phyloP scores from a whole-genome alignment of 306 rosid species.

The Lathyrus aphaca region DNA sequence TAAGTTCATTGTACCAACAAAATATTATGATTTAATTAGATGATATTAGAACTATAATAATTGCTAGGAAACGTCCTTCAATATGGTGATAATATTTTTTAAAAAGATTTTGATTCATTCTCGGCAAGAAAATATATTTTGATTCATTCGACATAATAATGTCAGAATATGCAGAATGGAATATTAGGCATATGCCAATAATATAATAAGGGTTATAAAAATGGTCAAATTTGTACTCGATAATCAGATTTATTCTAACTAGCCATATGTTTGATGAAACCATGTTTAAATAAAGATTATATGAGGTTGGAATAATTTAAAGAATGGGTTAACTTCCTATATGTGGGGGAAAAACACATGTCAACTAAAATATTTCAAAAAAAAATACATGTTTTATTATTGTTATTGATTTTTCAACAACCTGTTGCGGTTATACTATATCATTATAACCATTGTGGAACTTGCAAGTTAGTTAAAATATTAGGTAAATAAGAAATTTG shows the following conservation, averaged over 20 bases:
- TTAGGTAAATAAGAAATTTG: no score
- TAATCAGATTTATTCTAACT: neutral
- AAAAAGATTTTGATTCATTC: neutral
- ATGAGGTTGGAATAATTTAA: neutral
- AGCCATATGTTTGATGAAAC: neutral
- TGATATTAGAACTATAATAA: neutral
- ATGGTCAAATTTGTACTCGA: slow-evolving; percentile 7
- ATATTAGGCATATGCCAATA: slow-evolving; percentile 11
- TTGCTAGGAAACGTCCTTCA: slow-evolving; percentile 23
- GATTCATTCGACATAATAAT: slow-evolving; percentile 18
- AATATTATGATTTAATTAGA: no score
- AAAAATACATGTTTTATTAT: neutral
- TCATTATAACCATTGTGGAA: no score
- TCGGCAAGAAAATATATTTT: neutral
- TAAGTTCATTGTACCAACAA: no score
- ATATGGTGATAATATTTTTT: neutral
- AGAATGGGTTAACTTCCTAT: neutral
- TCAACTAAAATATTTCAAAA: neutral
- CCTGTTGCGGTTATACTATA: no score
- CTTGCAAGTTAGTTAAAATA: no score
- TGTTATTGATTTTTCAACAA: no score
- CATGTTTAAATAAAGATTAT: neutral
- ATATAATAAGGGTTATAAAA: slow-evolving; percentile 9
- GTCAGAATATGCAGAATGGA: slow-evolving; percentile 18
- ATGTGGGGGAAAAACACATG: neutral